Evolutionary conservation across 176 grass and related monocot genomes (phyloP).

Genomic region (Hsuehochloa calcarea): DNA sequence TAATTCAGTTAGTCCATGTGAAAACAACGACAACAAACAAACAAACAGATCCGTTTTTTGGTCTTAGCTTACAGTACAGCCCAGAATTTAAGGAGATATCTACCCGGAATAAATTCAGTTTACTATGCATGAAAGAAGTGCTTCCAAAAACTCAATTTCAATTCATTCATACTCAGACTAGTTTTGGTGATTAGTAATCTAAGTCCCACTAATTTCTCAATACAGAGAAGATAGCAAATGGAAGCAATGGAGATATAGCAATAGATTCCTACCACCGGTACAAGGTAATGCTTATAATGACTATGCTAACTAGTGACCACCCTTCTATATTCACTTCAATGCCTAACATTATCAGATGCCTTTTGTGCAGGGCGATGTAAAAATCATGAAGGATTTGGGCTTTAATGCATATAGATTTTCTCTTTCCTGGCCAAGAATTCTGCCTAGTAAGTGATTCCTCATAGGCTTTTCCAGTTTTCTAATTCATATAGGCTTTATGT

Average conservation of each 20-base stretch:
- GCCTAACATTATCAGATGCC: conserved; percentile 4
- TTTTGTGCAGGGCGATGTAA: conserved; percentile 66
- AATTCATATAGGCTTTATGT: neutral
- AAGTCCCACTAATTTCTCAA: neutral
- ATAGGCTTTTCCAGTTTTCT: neutral
- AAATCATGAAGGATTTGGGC: conserved; percentile 71
- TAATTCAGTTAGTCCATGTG: neutral
- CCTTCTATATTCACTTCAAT: neutral
- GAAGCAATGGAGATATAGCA: conserved; percentile 70
- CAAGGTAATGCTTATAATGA: conserved; percentile 38
- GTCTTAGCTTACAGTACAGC: neutral
- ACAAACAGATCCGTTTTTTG: neutral
- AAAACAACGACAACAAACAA: neutral
- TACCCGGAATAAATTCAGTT: neutral
- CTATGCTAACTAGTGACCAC: neutral
- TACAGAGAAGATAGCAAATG: conserved; percentile 67
- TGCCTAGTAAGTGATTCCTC: conserved; percentile 65
- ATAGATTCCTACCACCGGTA: conserved; percentile 83
- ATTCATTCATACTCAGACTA: neutral
- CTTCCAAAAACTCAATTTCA: neutral
- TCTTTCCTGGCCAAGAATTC: conserved; percentile 81
- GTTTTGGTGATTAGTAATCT: neutral
- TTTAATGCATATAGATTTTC: conserved; percentile 83
- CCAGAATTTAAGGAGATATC: neutral
- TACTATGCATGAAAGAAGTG: neutral